Conservation (phyloP, 2,329 filamentous ascomycete species). For the Beauveria sp. region DNA sequence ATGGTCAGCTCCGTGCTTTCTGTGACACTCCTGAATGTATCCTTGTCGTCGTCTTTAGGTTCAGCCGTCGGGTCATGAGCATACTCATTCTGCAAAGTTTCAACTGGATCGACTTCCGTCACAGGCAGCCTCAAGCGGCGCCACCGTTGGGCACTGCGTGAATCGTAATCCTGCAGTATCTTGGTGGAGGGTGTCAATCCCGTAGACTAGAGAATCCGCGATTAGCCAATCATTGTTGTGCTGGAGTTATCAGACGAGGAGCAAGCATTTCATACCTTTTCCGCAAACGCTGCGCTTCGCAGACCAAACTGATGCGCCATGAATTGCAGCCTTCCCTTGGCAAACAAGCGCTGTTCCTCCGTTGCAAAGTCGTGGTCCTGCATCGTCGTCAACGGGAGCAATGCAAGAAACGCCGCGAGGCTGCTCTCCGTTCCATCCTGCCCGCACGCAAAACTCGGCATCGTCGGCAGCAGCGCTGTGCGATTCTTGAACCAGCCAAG, state of each 20-base stretch:
- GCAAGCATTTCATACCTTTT: neutral
- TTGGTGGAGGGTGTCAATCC: neutral
- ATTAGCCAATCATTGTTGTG: too few species aligned
- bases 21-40: too few species aligned
- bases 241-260: neutral
- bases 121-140: neutral
- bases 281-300: neutral
- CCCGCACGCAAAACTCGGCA: conserved; percentile 2
- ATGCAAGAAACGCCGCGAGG: neutral
- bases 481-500: conserved; percentile 2
- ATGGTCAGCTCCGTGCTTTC: neutral
- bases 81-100: neutral
- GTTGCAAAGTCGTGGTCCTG: neutral
- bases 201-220: neutral
- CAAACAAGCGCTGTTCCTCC: neutral
- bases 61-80: neutral
- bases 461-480: neutral
- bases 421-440: neutral
- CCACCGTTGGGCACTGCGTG: neutral
- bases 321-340: neutral
- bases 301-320: neutral
- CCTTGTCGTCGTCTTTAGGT: neutral
- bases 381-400: neutral
- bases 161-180: neutral
- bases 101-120: neutral